Evolutionary conservation across 2,329 filamentous ascomycete genomes (phyloP), one percentile per base, ranked within the genome.

Genomic region (Ceratocystis albifundus): DNA sequence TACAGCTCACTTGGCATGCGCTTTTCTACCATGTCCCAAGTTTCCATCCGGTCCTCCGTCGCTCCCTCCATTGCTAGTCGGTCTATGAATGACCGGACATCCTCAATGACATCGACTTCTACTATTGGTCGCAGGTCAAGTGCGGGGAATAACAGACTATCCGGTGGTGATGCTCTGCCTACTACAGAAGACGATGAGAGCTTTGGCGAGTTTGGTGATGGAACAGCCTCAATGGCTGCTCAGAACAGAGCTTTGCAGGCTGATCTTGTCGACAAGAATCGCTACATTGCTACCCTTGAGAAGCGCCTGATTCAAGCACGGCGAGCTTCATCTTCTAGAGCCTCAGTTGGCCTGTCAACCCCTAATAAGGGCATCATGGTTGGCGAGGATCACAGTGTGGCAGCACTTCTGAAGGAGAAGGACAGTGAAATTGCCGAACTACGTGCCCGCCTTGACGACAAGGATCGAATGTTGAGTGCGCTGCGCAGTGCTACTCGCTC

Each of bases 251-350:
- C 95, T n/a, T 78, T 99, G 61, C 94, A 96, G 74, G 85, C 91
- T n/a, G 94, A 99, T 74, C 82, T 99, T 61, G 84, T 84, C n/a
- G 94, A 99, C 76, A 96, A 96, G 78, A 97, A 94, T 71, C 88
- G 94, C 41, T 99, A 99, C 75, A 97, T 97, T 71, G 83, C 88
- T 32, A 97, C 94, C 0, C 77, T 99, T 12, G 94, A 99, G 77
- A 95, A 95, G 76, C 85, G 94, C 30, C 79, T 99, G 1, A 80
- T 97, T 44, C 94, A 99, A 73, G 94, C 94, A 46, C 83, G 94
- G 50, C 83, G 93, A 61, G 90, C 91, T 0, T 96, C 92, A 75
- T 91, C 96, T 65, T 93, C 90, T 6, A 86, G 93, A 20, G 85
- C 93, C 10, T 96, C 91, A 4, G 84, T 88, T 68, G 88, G 88